Evolutionary conservation across 1,284 basidiomycete genomes (phyloP), one percentile per base, ranked within the genome.

Genomic region (Flammula alnicola): DNA sequence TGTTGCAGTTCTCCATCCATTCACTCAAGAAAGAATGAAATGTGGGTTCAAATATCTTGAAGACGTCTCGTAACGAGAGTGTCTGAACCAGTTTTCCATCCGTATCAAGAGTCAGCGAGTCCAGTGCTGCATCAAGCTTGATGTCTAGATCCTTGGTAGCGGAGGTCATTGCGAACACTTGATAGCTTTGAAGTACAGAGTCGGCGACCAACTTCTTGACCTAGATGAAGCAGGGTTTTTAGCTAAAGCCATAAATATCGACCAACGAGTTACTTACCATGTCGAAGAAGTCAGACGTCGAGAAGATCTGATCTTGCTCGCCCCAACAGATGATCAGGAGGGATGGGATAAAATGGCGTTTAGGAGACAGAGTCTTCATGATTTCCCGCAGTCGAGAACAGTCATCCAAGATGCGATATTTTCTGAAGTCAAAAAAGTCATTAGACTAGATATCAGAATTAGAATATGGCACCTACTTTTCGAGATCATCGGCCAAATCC

Each of bases 351-450:
- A 81, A 89, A 66, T 79, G 76, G 16, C 80, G 79, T 35, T 73
- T 70, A 3, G 67, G 53, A 1, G 81, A 80, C 19, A 88, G 66
- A 2, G 69, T 63, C 32, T 78, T 70, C 22, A 88, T 61, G 14
- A 88, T 69, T 50, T 87, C 83, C 17, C 86, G 77, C 14, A 90
- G 66, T 14, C 88, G 79, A 17, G 81, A 66, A 58, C 84, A 88
- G 60, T 90, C 87, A 54, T 89, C 87, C 20, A 90, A 65, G 23
- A 83, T 68, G 9, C 81, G 81, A 57, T 84, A 88, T 72, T 88
- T 88, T 61, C 86, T 88, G 51, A 4, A 23, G 17, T n/a, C n/a
- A 56, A 29, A 46, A 45, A 20, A 39, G 41, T n/a, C 25, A 25
- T 48, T 29, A 37, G 17, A 25, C 35, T n/a, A 19, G 5, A 20